Base-by-base conservation (phyloP, 352 stramenopile species). In the Pythium apleroticum region DNA sequence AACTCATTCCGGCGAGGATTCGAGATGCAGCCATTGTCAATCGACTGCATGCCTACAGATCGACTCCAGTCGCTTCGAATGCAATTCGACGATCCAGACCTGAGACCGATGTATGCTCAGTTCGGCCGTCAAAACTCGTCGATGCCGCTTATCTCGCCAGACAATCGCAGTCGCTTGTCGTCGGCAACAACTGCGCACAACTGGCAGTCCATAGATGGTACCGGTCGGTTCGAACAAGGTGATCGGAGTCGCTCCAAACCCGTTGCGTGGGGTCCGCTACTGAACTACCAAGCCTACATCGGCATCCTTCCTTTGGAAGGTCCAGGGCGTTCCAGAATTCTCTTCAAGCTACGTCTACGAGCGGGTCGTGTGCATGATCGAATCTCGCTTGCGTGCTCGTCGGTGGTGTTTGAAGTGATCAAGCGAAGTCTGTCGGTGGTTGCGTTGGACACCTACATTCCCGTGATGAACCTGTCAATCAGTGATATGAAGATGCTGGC, bases 361-460 rank as follows among this genome's bases (percentile, higher is more conserved):
- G 69, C 88, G 37, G 84, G 84, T 11, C 75, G 82, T 25, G 76
- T 95, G 12, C 84, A 94, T 55, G 88, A 96, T 54, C 73, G 72
- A 1, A 71, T 96, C 27, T 86, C 72, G 1, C 65, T 93, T 9
- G 74, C 75, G 1, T 94, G 85, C 64, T 86, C 88, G 62, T 90
- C 81, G 1, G 73, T 96, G 14, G 80, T 96, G 27, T 95, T 95
- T 45, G 88, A 96, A 74, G 88, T 96, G 31, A 94, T 96, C 66
- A 96, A 96, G 71, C 76, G 86, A 10, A 95, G 86, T 41, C 69
- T 96, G n/a, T 95, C 88, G 11, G 75, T 95, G 10, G 85, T 96
- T 7, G 90, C 88, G 0, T 66, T 96, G 14, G 88, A 96, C 58
- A 96, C 88, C 8, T 96, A 95, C 55, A 96, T 96, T 57, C 88